Evolutionary conservation across 2,329 filamentous ascomycete genomes (phyloP).

Genomic region (Alternaria arbusti): DNA sequence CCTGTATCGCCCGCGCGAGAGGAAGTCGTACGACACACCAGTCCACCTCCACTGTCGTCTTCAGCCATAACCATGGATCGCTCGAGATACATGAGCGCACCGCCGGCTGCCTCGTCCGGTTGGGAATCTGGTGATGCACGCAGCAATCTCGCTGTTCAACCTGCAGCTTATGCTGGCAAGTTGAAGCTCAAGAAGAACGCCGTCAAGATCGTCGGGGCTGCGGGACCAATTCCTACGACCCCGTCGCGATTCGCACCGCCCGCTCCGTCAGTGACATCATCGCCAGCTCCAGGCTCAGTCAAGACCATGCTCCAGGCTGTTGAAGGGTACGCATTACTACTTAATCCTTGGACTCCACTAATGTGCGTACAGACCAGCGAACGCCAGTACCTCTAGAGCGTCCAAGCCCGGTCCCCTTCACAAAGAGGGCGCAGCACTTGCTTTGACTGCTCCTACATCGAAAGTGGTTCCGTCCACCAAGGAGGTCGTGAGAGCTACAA

Average conservation of each 20-base stretch:
- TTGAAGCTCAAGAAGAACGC: conserved; percentile 39
- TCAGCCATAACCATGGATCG: conserved; percentile 18
- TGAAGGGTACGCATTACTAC: conserved; percentile 20
- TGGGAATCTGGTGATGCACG: conserved; percentile 11
- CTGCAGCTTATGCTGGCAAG: conserved; percentile 15
- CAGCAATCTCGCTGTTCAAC: conserved; percentile 32
- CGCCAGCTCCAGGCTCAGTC: conserved; percentile 8
- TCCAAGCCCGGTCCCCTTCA: not conserved
- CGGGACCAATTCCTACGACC: conserved; percentile 4
- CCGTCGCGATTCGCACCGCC: not conserved
- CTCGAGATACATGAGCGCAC: conserved; percentile 9
- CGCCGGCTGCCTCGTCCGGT: not conserved
- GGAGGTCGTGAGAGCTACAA: not conserved
- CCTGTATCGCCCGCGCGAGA: conserved; percentile 12
- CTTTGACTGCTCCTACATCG: not conserved
- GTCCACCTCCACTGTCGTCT: not conserved
- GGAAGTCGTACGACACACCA: not conserved
- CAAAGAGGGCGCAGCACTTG: not conserved
- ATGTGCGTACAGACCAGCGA: conserved; percentile 4
- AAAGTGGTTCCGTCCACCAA: not conserved
- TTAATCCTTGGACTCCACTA: not conserved
- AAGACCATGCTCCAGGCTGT: conserved; percentile 6
- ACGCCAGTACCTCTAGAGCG: not conserved
- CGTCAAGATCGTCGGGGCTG: conserved; percentile 34
- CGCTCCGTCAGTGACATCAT: not conserved